phyloP scores from a whole-genome alignment of 805 yeast species.

The Candida coquimbonensis region DNA sequence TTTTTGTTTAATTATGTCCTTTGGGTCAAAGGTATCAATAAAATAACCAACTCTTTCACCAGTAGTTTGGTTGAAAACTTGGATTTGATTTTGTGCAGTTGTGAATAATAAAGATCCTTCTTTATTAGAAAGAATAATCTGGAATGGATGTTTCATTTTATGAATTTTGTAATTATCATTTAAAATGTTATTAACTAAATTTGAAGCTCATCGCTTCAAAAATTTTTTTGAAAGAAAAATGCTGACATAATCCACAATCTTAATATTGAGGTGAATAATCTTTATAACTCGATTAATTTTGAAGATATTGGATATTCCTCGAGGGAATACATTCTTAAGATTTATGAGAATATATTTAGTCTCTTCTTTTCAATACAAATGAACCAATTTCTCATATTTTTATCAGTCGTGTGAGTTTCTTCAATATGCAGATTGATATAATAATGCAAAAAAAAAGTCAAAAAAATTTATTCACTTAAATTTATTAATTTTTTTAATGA shows the following conservation, averaged over 20 bases:
- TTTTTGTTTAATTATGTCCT: constrained; percentile 38
- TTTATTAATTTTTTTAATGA: too few species aligned
- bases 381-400: too few species aligned
- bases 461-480: too few species aligned
- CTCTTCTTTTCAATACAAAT: too few species aligned
- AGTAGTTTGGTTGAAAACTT: constrained; percentile 36
- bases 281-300: too few species aligned
- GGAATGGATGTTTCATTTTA: constrained; percentile 63
- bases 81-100: constrained; percentile 52
- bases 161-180: not conserved
- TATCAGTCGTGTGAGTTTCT: too few species aligned
- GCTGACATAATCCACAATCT: not conserved
- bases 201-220: constrained; percentile 5
- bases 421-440: too few species aligned
- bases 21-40: constrained; percentile 51
- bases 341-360: too few species aligned
- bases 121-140: constrained; percentile 40
- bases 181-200: not conserved
- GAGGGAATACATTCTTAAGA: too few species aligned
- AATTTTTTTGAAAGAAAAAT: not conserved
- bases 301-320: too few species aligned
- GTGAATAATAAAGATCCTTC: constrained; percentile 45
- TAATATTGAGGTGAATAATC: too few species aligned
- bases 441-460: too few species aligned
- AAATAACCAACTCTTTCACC: constrained; percentile 49